These are phyloP conservation scores for Alternaria panax DNA, from an alignment of 2,329 filamentous ascomycete genomes.

Conservation along the genomic window DNA sequence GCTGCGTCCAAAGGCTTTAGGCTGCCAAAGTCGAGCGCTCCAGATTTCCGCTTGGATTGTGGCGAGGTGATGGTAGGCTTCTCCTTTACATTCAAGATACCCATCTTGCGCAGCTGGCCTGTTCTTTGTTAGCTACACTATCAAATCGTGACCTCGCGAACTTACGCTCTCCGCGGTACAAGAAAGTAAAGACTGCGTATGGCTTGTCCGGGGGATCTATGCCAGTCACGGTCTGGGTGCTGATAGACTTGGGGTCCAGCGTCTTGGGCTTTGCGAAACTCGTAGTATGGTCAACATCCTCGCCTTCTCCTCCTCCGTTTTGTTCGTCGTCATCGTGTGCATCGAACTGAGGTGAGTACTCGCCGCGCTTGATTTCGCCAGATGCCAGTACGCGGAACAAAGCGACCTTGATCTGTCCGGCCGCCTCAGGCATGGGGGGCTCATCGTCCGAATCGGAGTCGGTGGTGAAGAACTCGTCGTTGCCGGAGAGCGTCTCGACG, in stretches of 20 bases:
- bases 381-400: constrained; percentile 95
- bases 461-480: constrained; percentile 69
- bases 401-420: constrained; percentile 97
- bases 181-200: constrained; percentile 96
- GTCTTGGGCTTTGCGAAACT: constrained; percentile 97
- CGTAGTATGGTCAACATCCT: constrained; percentile 94
- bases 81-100: constrained; percentile 77
- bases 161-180: constrained; percentile 94
- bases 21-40: constrained; percentile 83
- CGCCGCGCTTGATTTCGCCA: constrained; percentile 95
- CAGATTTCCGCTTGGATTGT: constrained; percentile 77
- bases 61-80: constrained; percentile 64
- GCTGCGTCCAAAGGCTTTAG: constrained; percentile 80
- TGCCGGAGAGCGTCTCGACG: constrained; percentile 75
- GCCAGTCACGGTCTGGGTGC: constrained; percentile 97
- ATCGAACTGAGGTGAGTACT: constrained; percentile 97
- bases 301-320: constrained; percentile 66
- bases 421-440: constrained; percentile 85
- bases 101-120: constrained; percentile 98
- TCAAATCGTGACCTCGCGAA: constrained; percentile 31
- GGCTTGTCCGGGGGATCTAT: constrained; percentile 96
- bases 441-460: constrained; percentile 80
- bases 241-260: constrained; percentile 95
- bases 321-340: constrained; percentile 93
- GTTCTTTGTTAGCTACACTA: constrained; percentile 18